A percentile compares a stretch with the other conserved stretches of the same genome.
Conservation (phyloP, 257 asterid genomes). For the Eustoma russellianum region DNA sequence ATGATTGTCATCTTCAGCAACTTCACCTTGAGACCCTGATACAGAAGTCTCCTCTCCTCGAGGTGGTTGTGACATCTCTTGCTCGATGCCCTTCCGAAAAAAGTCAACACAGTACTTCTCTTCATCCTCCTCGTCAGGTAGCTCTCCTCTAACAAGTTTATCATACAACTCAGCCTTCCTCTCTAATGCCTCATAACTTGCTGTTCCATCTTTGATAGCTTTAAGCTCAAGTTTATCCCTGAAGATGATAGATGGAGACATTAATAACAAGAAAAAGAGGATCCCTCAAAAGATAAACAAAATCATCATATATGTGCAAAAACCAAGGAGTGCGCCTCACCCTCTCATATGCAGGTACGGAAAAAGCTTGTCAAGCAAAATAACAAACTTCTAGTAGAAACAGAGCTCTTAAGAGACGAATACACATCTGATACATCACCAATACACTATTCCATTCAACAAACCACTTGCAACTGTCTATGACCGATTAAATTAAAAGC, state of each 20-base stretch:
- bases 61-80: conserved; percentile 24
- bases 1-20: conserved; percentile 36
- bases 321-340: background rate
- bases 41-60: conserved; percentile 21
- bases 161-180: conserved; percentile 71
- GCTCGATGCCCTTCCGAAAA: conserved; percentile 65
- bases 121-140: conserved; percentile 81
- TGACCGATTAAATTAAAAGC: too few species aligned
- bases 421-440: background rate
- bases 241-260: conserved; percentile 11
- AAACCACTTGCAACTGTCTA: too few species aligned
- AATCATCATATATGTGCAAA: background rate
- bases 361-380: too few species aligned
- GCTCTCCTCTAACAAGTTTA: conserved; percentile 75
- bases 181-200: conserved; percentile 91
- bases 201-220: conserved; percentile 81
- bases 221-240: conserved; percentile 96
- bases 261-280: background rate
- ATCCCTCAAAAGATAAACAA: background rate
- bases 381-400: too few species aligned
- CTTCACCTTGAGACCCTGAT: conserved; percentile 29
- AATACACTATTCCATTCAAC: too few species aligned
- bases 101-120: conserved; percentile 97
- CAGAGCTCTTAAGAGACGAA: too few species aligned
- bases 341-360: too few species aligned